A percentile compares a stretch with the other conserved stretches of the same genome.
phyloP scores from a whole-genome alignment of 192 early-diverging fungal species.

The Coemansia javaensis region DNA sequence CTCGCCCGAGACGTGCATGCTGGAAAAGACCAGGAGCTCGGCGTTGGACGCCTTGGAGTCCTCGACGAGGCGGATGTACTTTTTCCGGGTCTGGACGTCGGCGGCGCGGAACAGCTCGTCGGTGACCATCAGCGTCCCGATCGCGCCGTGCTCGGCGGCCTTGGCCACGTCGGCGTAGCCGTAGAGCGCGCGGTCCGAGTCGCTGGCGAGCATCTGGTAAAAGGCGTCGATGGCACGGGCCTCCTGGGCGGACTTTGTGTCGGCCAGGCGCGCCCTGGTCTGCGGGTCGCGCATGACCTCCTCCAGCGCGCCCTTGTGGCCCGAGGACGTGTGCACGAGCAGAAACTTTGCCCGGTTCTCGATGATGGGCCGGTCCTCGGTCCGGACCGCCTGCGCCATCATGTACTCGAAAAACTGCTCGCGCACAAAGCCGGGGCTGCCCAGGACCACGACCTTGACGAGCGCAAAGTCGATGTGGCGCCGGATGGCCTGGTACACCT shows the following conservation, averaged over 20 bases:
- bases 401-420: conserved; percentile 87
- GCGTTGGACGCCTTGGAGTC: conserved; percentile 68
- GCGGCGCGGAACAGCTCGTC: conserved; percentile 90
- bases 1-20: conserved; percentile 93
- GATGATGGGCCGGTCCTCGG: conserved; percentile 75
- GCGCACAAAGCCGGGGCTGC: conserved; percentile 91
- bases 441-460: conserved; percentile 92
- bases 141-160: conserved; percentile 80
- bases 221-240: conserved; percentile 77
- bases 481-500: conserved; percentile 81
- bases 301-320: conserved; percentile 92
- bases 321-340: conserved; percentile 87
- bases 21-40: conserved; percentile 82
- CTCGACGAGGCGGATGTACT: conserved; percentile 88
- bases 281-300: conserved; percentile 88
- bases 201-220: conserved; percentile 82
- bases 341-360: conserved; percentile 87
- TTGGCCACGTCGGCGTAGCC: conserved; percentile 79
- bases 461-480: conserved; percentile 87
- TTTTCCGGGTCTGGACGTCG: conserved; percentile 74
- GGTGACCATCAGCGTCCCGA: conserved; percentile 84
- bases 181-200: conserved; percentile 91
- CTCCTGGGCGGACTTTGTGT: conserved; percentile 91
- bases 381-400: conserved; percentile 74
- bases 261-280: conserved; percentile 70